Evolutionary conservation across 352 stramenopile genomes (phyloP), one percentile per base, ranked within the genome.

Genomic region (Phytophthora multivora): DNA sequence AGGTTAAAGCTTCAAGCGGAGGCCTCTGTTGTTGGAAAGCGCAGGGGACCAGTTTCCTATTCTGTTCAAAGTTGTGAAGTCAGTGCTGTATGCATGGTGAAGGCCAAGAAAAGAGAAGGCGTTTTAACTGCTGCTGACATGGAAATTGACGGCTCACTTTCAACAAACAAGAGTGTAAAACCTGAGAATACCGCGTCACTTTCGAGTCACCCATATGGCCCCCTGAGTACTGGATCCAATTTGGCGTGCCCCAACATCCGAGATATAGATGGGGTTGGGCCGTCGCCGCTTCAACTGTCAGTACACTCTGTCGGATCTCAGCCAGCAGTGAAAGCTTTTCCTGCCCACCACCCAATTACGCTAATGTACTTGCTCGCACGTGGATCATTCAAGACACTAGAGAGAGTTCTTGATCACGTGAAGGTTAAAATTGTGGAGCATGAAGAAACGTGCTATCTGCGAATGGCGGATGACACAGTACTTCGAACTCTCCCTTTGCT

Each of bases 381-480:
- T 35, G 84, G 88, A 11, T 85, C 74, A 12, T 93, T 95, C 28
- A 42, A 66, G 15, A 88, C 69, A n/a, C 58, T 92, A 3, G 66
- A 91, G 41, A 71, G 54, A 16, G 41, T 88, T 16, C 56, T 93
- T 8, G 66, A 84, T 23, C 66, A 92, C 35, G 70, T 94, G 38
- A 76, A 83, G 41, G 41, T 59, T 2, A 75, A 72, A 28, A 79
- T 96, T 39, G n/a, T 75, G 15, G 71, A 82, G 35, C 80, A 95
- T 41, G 79, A 95, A 55, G 83, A 92, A 69, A 74, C 63, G 11
- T 93, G 83, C 38, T 96, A 93, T 60, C 26, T 95, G 21, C 77
- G 76, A 42, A 95, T 95, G 88, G 52, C 73, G 11, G 71, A 91
- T 13, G 73, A 85, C 33, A 63, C 72, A 12, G 54, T 69, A n/a